Base-by-base conservation (phyloP, 176 grass and related monocot species). In the Melocanna baccifera region DNA sequence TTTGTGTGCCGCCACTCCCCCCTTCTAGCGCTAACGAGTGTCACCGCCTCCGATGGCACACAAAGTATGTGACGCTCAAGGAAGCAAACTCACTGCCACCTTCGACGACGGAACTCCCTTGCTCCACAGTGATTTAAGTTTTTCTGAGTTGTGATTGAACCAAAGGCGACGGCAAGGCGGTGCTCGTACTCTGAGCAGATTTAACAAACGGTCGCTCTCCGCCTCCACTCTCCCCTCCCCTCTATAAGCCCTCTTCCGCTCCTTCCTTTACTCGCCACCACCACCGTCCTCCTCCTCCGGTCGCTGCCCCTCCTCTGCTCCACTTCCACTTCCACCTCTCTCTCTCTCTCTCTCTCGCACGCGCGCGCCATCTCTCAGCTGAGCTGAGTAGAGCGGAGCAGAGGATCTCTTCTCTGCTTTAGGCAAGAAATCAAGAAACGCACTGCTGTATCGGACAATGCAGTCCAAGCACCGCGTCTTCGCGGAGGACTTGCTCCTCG, bases 401-500 rank as follows among this genome's bases (percentile, higher is more conserved):
- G 71, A 19, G 72, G 19, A 6, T 75, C 12, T 13, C 23, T 18
- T 56, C 67, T 48, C 23, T 48, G 42, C 23, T 47, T 28, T 12
- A 2, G 42, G 42, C 42, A 9, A 74, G 46, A 53, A 52, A 52
- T 74, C 46, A 74, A 74, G 71, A 74, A 73, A 40, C 9, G 2
- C 5, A 29, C 6, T 62, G 12, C 12, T 29, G 59, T 62, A 28
- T 14, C 13, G 18, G 29, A 80, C 9, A 85, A 94, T 94, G 92
- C 92, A 94, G 75, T 90, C 87, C 29, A 94, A 58, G 85, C 85
- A 91, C 81, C 43, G 87, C 10, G 62, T 94, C 59, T 89, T 91
- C 78, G 89, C 92, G 1, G 89, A 94, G 68, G 77, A 91, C 67
- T 83, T 78, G 39, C 86, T 92, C 81, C 72, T 86, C 10, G 81